Evolutionary conservation across 176 grass and related monocot genomes (phyloP).

Genomic region (Carex pumila): DNA sequence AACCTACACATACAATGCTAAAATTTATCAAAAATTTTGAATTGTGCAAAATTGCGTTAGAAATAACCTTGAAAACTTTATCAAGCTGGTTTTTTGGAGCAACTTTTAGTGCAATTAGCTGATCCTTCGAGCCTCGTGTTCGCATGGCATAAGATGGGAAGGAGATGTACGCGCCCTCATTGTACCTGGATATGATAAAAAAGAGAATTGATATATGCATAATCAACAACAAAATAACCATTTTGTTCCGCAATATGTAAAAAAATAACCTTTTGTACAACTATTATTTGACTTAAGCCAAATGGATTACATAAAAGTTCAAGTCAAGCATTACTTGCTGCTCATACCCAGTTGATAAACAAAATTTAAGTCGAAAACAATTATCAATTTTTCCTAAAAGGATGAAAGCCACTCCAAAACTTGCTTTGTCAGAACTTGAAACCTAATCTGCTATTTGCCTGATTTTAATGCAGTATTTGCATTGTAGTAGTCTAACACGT

Average conservation of each 20-base stretch:
- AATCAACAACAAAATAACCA: background rate
- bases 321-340: background rate
- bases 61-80: slow-evolving; percentile 75
- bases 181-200: slow-evolving; percentile 47
- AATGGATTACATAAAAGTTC: background rate
- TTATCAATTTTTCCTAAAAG: background rate
- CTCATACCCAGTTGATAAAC: background rate
- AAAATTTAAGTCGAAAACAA: background rate
- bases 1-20: background rate
- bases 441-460: background rate
- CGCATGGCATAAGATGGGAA: slow-evolving; percentile 93
- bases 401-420: background rate
- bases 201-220: background rate
- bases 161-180: slow-evolving; percentile 74
- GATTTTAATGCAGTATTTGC: slow-evolving; percentile 12
- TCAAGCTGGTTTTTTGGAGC: slow-evolving; percentile 66
- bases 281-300: background rate
- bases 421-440: background rate
- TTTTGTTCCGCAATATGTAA: background rate
- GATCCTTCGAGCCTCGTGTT: slow-evolving; percentile 86
- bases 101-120: slow-evolving; percentile 70
- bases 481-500: background rate
- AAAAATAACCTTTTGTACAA: background rate
- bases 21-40: background rate
- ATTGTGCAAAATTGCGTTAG: background rate